phyloP scores from a whole-genome alignment of 495 filamentous ascomycete genomes.

The Trichodelitschia bisporula region DNA sequence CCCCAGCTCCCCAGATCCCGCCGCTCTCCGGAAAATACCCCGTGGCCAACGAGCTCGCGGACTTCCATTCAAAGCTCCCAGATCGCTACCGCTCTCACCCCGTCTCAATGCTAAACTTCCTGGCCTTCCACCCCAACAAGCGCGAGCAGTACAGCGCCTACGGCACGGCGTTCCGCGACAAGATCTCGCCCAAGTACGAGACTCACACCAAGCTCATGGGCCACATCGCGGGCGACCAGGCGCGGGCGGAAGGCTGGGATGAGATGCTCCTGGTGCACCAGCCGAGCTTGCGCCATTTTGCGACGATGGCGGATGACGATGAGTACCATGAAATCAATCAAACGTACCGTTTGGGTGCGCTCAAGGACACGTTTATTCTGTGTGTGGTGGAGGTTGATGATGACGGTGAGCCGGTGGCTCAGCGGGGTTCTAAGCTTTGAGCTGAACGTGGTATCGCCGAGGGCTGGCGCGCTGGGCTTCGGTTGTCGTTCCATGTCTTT shows the following conservation, averaged over 20 bases:
- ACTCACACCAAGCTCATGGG: neutral
- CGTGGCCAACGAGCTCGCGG: neutral
- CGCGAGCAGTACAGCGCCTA: neutral
- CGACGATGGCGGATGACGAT: neutral
- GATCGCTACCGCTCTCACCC: neutral
- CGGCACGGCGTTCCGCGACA: neutral
- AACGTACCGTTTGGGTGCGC: neutral
- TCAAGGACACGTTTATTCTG: neutral
- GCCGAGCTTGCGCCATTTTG: neutral
- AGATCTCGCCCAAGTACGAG: neutral
- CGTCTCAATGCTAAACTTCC: neutral
- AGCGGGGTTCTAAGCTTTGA: neutral
- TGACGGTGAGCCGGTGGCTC: neutral
- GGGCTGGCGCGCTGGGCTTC: too few species aligned
- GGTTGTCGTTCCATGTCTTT: too few species aligned
- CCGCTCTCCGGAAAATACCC: neutral
- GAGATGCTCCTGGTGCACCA: neutral
- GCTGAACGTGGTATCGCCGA: too few species aligned
- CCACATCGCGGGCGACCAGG: neutral
- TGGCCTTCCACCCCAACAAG: neutral
- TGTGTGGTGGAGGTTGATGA: neutral
- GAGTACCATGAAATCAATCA: neutral
- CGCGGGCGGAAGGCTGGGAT: neutral
- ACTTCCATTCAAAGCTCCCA: neutral
- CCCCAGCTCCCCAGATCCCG: neutral